Conservation (phyloP, 495 filamentous ascomycete genomes). For the Choiromyces venosus region DNA sequence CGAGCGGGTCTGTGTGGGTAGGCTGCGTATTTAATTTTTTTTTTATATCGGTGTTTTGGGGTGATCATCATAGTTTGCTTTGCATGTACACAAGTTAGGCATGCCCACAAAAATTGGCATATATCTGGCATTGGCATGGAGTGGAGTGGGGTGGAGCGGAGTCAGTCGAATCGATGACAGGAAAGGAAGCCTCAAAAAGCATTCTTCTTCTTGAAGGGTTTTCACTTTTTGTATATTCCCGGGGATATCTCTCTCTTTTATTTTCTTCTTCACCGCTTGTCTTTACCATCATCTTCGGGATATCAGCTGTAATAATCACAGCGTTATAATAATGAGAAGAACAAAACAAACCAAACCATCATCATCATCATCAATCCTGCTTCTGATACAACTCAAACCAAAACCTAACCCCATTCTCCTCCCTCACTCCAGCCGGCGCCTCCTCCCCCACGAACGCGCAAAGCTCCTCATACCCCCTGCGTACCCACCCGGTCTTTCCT, state of each 20-base stretch:
- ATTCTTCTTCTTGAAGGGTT: neutral
- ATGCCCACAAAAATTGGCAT: neutral
- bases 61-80: neutral
- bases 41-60: neutral
- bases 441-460: constrained; percentile 57
- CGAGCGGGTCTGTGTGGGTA: neutral
- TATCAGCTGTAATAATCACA: neutral
- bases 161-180: no score
- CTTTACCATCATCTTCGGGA: neutral
- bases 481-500: constrained; percentile 49
- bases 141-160: neutral
- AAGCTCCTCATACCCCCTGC: constrained; percentile 49
- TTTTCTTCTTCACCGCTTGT: neutral
- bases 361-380: constrained; percentile 36
- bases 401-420: constrained; percentile 56
- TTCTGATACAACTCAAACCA: constrained; percentile 63
- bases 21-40: neutral
- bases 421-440: constrained; percentile 49
- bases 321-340: constrained; percentile 3
- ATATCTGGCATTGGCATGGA: neutral
- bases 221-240: neutral
- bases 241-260: neutral
- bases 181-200: neutral
- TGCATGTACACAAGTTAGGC: neutral
- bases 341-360: neutral